These are phyloP conservation scores for Albifimbria verrucaria DNA, from an alignment of 2,329 filamentous ascomycete genomes.

Conservation along the genomic window DNA sequence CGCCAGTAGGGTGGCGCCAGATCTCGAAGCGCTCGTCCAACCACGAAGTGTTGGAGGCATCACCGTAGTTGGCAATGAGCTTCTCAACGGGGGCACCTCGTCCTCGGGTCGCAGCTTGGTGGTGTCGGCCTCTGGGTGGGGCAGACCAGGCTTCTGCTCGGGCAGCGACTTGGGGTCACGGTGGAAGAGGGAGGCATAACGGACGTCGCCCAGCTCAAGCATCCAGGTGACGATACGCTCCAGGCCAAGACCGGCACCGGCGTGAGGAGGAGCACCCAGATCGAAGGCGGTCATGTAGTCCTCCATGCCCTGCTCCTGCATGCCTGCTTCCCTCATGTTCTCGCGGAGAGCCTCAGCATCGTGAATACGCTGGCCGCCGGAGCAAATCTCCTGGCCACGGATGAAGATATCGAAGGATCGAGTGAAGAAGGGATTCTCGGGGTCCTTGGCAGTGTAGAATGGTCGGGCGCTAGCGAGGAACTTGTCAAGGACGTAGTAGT, in stretches of 20 bases:
- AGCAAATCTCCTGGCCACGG: constrained; percentile 87
- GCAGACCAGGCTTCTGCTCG: constrained; percentile 60
- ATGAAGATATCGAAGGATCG: constrained; percentile 97
- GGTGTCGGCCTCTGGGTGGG: constrained; percentile 85
- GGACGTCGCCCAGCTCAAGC: constrained; percentile 83
- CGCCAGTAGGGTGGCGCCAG: constrained; percentile 83
- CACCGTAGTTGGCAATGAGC: constrained; percentile 91
- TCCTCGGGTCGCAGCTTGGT: constrained; percentile 42
- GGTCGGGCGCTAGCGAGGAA: constrained; percentile 82
- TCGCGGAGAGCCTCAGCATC: constrained; percentile 70
- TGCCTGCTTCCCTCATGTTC: constrained; percentile 72
- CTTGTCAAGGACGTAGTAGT: constrained; percentile 93
- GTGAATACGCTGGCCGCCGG: constrained; percentile 90
- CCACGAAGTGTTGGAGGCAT: constrained; percentile 92
- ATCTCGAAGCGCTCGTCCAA: constrained; percentile 84
- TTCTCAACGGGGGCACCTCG: constrained; percentile 74
- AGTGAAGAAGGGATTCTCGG: constrained; percentile 67
- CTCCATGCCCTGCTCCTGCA: constrained; percentile 79
- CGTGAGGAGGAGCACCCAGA: constrained; percentile 84
- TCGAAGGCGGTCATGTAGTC: constrained; percentile 89
- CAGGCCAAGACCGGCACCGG: constrained; percentile 83
- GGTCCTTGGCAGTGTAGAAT: constrained; percentile 88
- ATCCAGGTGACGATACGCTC: constrained; percentile 86
- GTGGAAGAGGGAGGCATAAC: constrained; percentile 82
- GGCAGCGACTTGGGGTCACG: constrained; percentile 87